Base-by-base conservation (phyloP, 371 early-diverging fungal species). In the Fennellomyces sp. region DNA sequence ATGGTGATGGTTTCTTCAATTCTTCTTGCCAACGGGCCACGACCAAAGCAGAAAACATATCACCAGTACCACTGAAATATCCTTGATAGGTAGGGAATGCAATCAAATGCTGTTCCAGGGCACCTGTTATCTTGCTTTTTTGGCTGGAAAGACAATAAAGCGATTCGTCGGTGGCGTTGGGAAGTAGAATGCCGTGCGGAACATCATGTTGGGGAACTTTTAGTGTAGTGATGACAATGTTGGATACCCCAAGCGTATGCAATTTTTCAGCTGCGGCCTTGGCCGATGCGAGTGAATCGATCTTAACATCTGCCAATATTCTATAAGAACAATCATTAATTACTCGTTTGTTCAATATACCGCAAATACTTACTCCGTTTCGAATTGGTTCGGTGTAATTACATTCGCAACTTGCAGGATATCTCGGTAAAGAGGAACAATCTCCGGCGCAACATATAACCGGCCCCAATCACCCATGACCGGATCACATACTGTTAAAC, bases 61-160 rank as follows among this genome's bases (percentile, higher is more conserved):
- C 96, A 26, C 96, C 97, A 1, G 96, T 92, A n/a, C 97, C 97
- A 0, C 93, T 94, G 63, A 94, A 97, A 49, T 86, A 84, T 1
- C 89, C 94, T 4, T 71, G 66, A 35, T 91, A 85, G 12, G 85
- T 85, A 11, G 93, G 91, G 58, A 95, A 94, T 5, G 80, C 60
- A 47, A 97, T 90, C 10, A 75, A 56, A 61, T 91, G 89, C 28
- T 74, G 77, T n/a, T 71, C 61, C 26, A 65, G 39, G 23, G 36
- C 30, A n/a, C 25, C 52, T 1, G 60, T 47, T 49, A 68, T 19
- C 3, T 21, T 11, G 17, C 52, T 6, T 21, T 39, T 38, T 52
- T 72, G 75, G 48, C 76, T 78, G 2, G 75, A 67, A 15, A 78
- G 60, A 48, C 73, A 75, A 50, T 75, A 78, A 10, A 71, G 55